These are phyloP conservation scores for Globisporangium paddicum DNA, from an alignment of 352 stramenopile species.

Conservation along the genomic window DNA sequence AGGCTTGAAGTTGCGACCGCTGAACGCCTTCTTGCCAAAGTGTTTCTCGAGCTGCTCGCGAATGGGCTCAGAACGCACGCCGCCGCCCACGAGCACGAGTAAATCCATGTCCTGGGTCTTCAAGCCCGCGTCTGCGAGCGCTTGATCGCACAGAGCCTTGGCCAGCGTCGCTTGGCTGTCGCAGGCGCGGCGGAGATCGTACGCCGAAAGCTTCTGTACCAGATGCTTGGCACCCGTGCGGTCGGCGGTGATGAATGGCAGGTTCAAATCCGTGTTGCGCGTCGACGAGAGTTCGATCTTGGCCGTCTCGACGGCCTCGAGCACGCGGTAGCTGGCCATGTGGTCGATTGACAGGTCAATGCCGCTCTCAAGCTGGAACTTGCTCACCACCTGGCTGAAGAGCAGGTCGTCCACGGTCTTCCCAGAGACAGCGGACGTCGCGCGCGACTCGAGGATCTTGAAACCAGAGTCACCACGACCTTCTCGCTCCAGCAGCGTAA, in stretches of 20 bases:
- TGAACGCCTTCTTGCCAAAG: constrained; percentile 44
- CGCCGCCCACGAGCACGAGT: constrained; percentile 57
- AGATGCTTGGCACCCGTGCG: constrained; percentile 64
- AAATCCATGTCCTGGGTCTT: constrained; percentile 34
- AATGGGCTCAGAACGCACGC: constrained; percentile 47
- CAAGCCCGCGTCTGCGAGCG: constrained; percentile 28
- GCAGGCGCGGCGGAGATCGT: constrained; percentile 42
- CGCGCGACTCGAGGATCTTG: constrained; percentile 28
- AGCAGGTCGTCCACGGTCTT: constrained; percentile 41
- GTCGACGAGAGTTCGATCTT: constrained; percentile 67
- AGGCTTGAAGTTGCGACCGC: constrained; percentile 40
- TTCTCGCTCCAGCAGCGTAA: constrained; percentile 42
- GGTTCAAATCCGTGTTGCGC: constrained; percentile 54
- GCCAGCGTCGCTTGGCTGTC: constrained; percentile 31
- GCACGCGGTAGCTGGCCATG: constrained; percentile 63
- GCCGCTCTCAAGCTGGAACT: constrained; percentile 45
- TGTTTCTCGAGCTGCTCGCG: constrained; percentile 40
- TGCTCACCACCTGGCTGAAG: constrained; percentile 41
- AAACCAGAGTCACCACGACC: constrained; percentile 17
- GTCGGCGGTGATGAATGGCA: constrained; percentile 77
- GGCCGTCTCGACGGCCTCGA: constrained; percentile 61
- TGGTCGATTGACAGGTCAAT: constrained; percentile 73
- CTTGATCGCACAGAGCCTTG: constrained; percentile 27
- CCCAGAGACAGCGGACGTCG: constrained; percentile 37
- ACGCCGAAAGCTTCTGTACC: constrained; percentile 54